phyloP scores from a whole-genome alignment of 2,329 filamentous ascomycete genomes.

The Fusarium anguioides region DNA sequence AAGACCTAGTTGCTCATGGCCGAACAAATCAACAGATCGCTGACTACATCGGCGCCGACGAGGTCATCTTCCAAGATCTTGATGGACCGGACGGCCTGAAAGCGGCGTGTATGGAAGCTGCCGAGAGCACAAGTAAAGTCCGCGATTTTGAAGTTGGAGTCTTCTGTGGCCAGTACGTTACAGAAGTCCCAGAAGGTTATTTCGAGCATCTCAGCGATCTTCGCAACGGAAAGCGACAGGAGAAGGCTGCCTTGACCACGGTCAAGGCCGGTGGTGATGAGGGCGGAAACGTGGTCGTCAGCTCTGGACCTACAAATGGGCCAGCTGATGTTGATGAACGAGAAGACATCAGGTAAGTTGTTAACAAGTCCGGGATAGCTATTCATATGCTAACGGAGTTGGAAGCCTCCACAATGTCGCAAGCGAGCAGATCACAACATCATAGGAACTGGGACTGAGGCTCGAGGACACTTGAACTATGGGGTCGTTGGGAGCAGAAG shows the following conservation, averaged over 20 bases:
- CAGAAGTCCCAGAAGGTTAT: slow-evolving; percentile 81
- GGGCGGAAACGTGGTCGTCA: slow-evolving; percentile 25
- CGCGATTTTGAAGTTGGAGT: slow-evolving; percentile 88
- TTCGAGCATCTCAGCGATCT: slow-evolving; percentile 82
- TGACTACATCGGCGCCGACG: slow-evolving; percentile 56
- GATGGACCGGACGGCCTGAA: slow-evolving; percentile 72
- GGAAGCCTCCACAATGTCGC: slow-evolving; percentile 24
- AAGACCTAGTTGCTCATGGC: slow-evolving; percentile 57
- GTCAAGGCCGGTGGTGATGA: slow-evolving; percentile 23
- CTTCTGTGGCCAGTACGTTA: slow-evolving; percentile 89
- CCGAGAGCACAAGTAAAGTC: slow-evolving; percentile 64
- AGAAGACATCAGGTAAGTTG: slow-evolving; percentile 28
- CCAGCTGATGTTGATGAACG: slow-evolving; percentile 21
- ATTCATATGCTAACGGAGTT: not conserved
- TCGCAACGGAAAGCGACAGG: slow-evolving; percentile 69
- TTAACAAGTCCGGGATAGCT: not conserved
- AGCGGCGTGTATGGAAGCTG: slow-evolving; percentile 79
- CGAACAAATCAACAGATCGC: slow-evolving; percentile 55
- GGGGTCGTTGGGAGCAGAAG: slow-evolving; percentile 73
- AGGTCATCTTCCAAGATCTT: slow-evolving; percentile 70
- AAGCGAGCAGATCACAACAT: slow-evolving; percentile 57
- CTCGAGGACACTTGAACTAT: slow-evolving; percentile 75
- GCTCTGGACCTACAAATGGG: slow-evolving; percentile 26
- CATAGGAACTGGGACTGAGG: slow-evolving; percentile 68
- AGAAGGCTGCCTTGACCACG: slow-evolving; percentile 17